Evolutionary conservation across 2,329 filamentous ascomycete genomes (phyloP).

Genomic region (Monilinia aucupariae): DNA sequence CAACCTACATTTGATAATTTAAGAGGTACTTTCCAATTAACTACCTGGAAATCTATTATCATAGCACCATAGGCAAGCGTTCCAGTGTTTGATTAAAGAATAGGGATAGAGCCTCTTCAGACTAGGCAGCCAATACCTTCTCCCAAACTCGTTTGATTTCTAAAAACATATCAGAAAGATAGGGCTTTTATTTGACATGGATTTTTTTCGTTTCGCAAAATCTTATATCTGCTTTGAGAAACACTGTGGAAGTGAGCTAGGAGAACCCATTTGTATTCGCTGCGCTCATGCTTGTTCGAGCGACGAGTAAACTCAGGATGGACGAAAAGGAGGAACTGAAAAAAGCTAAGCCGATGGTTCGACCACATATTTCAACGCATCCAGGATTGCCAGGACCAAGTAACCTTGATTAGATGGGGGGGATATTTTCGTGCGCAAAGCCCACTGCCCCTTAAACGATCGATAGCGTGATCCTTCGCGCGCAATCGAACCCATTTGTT

Average conservation of each 20-base stretch:
- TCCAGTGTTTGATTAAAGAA: not conserved
- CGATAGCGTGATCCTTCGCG: not conserved
- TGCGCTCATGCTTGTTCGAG: too few relatives aligned
- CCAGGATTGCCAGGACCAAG: not conserved
- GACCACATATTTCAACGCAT: not conserved
- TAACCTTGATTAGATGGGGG: not conserved
- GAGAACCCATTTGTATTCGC: too few relatives aligned
- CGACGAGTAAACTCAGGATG: too few relatives aligned
- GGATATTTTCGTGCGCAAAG: not conserved
- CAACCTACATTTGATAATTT: not conserved
- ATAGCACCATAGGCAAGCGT: not conserved
- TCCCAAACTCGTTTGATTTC: not conserved
- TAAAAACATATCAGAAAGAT: too few relatives aligned
- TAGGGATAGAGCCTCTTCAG: not conserved
- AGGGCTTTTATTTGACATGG: too few relatives aligned
- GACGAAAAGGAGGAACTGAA: not conserved
- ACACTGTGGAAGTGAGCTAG: too few relatives aligned
- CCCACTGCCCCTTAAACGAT: too few relatives aligned
- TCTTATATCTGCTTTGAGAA: too few relatives aligned
- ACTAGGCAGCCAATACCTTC: not conserved
- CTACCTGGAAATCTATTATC: not conserved
- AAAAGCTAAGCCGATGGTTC: not conserved
- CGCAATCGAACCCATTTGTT: not conserved
- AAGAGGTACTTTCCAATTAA: not conserved
- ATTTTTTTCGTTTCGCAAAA: too few relatives aligned